These are phyloP conservation scores for Colletotrichum sp. DNA, from an alignment of 2,329 filamentous ascomycete genomes.

Conservation along the genomic window DNA sequence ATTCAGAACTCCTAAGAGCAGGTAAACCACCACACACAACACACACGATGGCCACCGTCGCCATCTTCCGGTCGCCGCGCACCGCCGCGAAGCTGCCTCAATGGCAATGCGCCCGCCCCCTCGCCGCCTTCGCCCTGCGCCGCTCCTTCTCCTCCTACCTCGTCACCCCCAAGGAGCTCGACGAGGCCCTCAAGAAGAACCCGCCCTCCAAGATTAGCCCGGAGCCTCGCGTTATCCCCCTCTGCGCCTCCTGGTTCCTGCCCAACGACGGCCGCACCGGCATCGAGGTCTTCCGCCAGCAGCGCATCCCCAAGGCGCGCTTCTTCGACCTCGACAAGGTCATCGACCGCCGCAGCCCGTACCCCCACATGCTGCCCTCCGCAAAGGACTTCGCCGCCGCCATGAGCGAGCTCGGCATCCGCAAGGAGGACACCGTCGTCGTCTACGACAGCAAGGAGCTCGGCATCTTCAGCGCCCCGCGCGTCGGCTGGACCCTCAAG, in stretches of 20 bases:
- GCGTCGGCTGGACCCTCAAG: conserved; percentile 91
- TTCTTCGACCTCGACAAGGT: conserved; percentile 97
- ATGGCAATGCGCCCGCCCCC: conserved; percentile 36
- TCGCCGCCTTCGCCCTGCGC: conserved; percentile 36
- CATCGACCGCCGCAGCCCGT: conserved; percentile 85
- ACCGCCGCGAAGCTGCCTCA: conserved; percentile 38
- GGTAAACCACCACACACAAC: neutral
- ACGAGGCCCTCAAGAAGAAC: conserved; percentile 83
- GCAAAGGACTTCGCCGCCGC: conserved; percentile 82
- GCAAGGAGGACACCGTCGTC: conserved; percentile 86
- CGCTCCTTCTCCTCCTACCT: conserved; percentile 80
- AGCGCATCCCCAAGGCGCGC: conserved; percentile 85
- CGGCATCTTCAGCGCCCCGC: conserved; percentile 92
- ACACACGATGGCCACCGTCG: conserved; percentile 46
- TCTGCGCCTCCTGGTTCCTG: conserved; percentile 96
- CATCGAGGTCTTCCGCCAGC: conserved; percentile 78
- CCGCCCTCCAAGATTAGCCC: conserved; percentile 80
- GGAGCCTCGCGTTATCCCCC: conserved; percentile 81
- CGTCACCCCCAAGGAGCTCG: conserved; percentile 82
- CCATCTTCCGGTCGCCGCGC: conserved; percentile 47
- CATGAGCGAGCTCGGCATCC: conserved; percentile 89
- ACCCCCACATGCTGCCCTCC: conserved; percentile 94
- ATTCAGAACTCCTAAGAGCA: neutral
- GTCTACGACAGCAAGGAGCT: conserved; percentile 93
- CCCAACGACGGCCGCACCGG: conserved; percentile 89